Evolutionary conservation across 176 grass and related monocot genomes (phyloP).

Genomic region (Olyra latifolia): DNA sequence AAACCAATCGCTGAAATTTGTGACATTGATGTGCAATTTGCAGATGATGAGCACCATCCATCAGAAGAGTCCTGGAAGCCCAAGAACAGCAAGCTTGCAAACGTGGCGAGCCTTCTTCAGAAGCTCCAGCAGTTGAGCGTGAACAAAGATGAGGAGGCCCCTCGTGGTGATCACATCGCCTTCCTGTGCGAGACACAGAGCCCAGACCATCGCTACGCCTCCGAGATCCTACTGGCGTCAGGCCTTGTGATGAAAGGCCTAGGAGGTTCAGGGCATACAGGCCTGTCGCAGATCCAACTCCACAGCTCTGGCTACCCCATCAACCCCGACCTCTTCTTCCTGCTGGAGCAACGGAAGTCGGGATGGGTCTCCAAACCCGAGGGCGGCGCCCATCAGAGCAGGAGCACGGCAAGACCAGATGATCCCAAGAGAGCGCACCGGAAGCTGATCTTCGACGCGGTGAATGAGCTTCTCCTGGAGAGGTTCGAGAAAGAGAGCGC

Average conservation of each 20-base stretch:
- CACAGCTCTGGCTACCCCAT: slow-evolving; percentile 74
- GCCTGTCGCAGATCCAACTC: slow-evolving; percentile 49
- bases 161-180: slow-evolving; percentile 70
- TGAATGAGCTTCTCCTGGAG: slow-evolving; percentile 84
- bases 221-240: slow-evolving; percentile 85
- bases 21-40: slow-evolving; percentile 16
- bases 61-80: slow-evolving; percentile 41
- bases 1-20: not conserved
- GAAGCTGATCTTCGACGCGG: slow-evolving; percentile 75
- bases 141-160: slow-evolving; percentile 46
- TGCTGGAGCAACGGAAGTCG: slow-evolving; percentile 83
- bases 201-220: slow-evolving; percentile 71
- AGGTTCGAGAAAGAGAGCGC: slow-evolving; percentile 56
- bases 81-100: slow-evolving; percentile 66
- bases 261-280: slow-evolving; percentile 27
- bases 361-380: slow-evolving; percentile 54
- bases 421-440: slow-evolving; percentile 70
- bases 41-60: slow-evolving; percentile 50
- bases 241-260: slow-evolving; percentile 93
- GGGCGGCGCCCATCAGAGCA: slow-evolving; percentile 15
- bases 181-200: slow-evolving; percentile 73
- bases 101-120: slow-evolving; percentile 71
- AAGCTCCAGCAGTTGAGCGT: slow-evolving; percentile 66
- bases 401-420: slow-evolving; percentile 30
- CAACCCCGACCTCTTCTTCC: slow-evolving; percentile 81